Evolutionary conservation across 2,329 filamentous ascomycete genomes (phyloP), one percentile per base, ranked within the genome.

Genomic region (Fusarium fujikuroi): DNA sequence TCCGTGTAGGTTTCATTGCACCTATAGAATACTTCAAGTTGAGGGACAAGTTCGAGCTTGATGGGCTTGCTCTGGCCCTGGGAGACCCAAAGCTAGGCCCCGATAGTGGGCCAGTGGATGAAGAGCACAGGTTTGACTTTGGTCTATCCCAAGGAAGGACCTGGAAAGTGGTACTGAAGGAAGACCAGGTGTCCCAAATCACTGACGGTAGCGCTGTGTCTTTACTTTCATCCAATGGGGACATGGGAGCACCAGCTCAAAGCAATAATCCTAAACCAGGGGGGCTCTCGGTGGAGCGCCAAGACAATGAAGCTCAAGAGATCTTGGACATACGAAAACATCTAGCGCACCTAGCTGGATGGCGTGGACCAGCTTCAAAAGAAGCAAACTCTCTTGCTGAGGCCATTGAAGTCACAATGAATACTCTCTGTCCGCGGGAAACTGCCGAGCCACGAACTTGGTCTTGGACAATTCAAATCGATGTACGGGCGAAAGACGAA

Each of bases 51-150:
- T 58, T 60, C 2, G 65, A 68, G 25, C 42, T 68, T 5, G 61
- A 68, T n/a, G 16, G 10, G 21, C 18, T 69, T 4, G 66, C 62
- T 53, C 10, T 53, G 16, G 50, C 16, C 4, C 10, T 39, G 5
- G 23, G 34, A n/a, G n/a, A 39, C 12, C 23, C 50, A 15, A 25
- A 53, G 9, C 25, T 19, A 16, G 23, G 12, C 7, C 21, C 23
- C 9, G 37, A 19, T 28, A 28, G 28, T 28, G n/a, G n/a, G 9
- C 6, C 19, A 14, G 30, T 36, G 34, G 2, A 36, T 16, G 34
- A 36, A 2, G 34, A 12, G 5, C 10, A 47, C 18, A 47, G 7
- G 1, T 32, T 32, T 19, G 50, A 53, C 23, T 53, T 53, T 18
- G 50, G 50, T n/a, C 9, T n/a, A n/a, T n/a, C n/a, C n/a, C n/a